Conservation (phyloP, 768 basidiomycete genomes). For the Amyloporia xantha region DNA sequence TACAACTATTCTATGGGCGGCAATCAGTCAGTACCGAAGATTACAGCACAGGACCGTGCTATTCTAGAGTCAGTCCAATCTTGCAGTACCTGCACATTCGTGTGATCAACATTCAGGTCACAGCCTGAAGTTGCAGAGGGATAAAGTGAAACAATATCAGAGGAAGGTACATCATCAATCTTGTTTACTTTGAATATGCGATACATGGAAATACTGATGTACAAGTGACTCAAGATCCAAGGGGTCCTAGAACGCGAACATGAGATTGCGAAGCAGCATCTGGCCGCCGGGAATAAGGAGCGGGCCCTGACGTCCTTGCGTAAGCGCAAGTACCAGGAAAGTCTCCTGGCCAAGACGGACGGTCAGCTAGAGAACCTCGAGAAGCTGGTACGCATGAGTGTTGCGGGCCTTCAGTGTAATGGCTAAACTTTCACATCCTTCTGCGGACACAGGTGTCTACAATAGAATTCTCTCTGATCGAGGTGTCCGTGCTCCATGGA, state of each 20-base stretch:
- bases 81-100: constrained; percentile 9
- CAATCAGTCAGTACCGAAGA: constrained; percentile 55
- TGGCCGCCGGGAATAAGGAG: constrained; percentile 78
- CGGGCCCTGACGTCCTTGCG: constrained; percentile 84
- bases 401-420: no score
- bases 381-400: constrained; percentile 76
- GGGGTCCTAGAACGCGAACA: constrained; percentile 80
- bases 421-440: no score
- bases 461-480: constrained; percentile 93
- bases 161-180: constrained; percentile 57
- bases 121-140: constrained; percentile 93
- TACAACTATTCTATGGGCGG: not conserved
- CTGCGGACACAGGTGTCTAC: constrained; percentile 78
- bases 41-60: constrained; percentile 90
- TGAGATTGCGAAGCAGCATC: constrained; percentile 79
- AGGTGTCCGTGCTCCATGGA: constrained; percentile 88
- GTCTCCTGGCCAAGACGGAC: constrained; percentile 83
- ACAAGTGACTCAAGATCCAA: constrained; percentile 58
- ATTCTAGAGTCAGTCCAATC: constrained; percentile 77
- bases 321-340: constrained; percentile 90
- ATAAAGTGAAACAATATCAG: constrained; percentile 95
- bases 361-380: constrained; percentile 83
- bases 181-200: not conserved
- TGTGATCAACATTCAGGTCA: constrained; percentile 17
- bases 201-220: not conserved